Evolutionary conservation across 352 stramenopile species (phyloP), one percentile per base, ranked within the genome.

Genomic region (Phytophthora tubulina): DNA sequence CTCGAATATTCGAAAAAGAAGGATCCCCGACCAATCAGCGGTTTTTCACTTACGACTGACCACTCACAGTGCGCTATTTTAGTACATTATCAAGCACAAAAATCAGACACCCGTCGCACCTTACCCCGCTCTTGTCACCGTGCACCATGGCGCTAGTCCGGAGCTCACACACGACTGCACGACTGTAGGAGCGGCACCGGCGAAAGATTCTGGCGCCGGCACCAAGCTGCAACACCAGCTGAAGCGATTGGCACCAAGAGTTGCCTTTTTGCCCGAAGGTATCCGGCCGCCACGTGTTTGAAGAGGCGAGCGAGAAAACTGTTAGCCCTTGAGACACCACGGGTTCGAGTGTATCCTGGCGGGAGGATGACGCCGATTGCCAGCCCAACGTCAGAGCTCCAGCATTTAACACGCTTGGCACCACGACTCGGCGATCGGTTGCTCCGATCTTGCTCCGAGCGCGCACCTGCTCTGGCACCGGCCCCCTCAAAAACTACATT

Each of bases 1-100:
- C 50, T 49, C n/a, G 39, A 66, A 63, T 74, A 77, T 75, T 75
- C 66, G 71, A 75, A 78, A 78, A 72, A 78, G 52, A 72, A 78
- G 49, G 33, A 63, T 59, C 42, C 36, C 17, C 9, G 38, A 6
- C 71, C 71, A 78, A 78, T 78, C 71, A 27, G 3, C 41, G 59
- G 30, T 51, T 74, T 74, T 75, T 74, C 17, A 59, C 27, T 71
- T 32, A 6, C 3, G 4, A 3, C 1, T 27, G 17, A 27, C 70
- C 70, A 75, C 63, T 78, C 17, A 41, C 3, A 49, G 32, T 0
- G 10, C 54, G 32, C 36, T 11, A 69, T 48, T 50, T 4, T 35
- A 6, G 33, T 38, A 32, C 15, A 35, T 50, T 70, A 31, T 9
- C 2, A 48, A 64, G 63, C 63, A 32, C 51, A 76, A 48, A 73